Base-by-base conservation (phyloP, 768 basidiomycete genomes). In the Tricholoma furcatifolium region DNA sequence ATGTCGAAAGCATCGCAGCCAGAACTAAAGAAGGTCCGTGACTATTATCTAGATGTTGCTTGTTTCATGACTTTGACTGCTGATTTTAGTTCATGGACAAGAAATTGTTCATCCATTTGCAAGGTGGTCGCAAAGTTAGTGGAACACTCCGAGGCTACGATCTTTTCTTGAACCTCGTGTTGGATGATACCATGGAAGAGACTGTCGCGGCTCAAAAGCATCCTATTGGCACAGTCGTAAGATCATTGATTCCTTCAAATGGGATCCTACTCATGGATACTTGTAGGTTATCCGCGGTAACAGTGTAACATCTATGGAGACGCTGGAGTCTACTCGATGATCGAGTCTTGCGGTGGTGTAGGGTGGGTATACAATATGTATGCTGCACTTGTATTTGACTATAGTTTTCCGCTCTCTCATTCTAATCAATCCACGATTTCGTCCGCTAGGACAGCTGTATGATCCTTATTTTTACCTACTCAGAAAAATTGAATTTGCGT, bases 1-100 rank as follows among this genome's bases (percentile, higher is more conserved):
- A 91, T 94, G 92, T 93, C 92, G 38, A 93, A 93, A 77, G 91
- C 93, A 62, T 92, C 93, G 41, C 93, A 97, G 71, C 96, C 96
- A 55, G 96, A 98, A 70, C 81, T 98, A 55, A 98, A 97, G 82
- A 98, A 96, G 86, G 96, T 94, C n/a, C n/a, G 59, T 53, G 10
- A 48, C 18, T 18, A 8, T 14, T 40, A 15, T n/a, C n/a, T 40
- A n/a, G 12, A 30, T 31, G 30, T 43, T 9, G 8, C 20, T 43
- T 45, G 12, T 50, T 15, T 42, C 43, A 32, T 8, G 31, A 44
- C 41, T 54, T 40, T n/a, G 45, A 50, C 46, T 47, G 45, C 10
- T 46, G 34, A 46, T 39, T 36, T 39, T 49, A 98, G 91, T 99
- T 97, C 68, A 98, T 99, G 95, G 97, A 99, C 82, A 96, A 98